phyloP scores from a whole-genome alignment of 129 eudicot species.

The Scalesia atractyloides region DNA sequence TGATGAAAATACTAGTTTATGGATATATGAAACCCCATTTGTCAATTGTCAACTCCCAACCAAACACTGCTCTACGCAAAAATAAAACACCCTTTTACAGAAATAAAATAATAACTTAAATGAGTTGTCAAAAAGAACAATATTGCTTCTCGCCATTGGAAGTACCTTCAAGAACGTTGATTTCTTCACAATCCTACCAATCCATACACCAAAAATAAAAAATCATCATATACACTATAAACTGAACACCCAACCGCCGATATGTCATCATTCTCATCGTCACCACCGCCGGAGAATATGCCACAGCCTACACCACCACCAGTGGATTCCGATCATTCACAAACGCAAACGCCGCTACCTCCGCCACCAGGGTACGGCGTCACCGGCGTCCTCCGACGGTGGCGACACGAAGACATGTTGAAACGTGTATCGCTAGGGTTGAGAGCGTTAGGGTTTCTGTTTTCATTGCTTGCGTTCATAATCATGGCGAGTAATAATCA shows the following conservation, averaged over 20 bases:
- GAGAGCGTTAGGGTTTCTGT: conserved; percentile 46
- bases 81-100: neutral
- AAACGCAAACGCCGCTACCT: conserved; percentile 32
- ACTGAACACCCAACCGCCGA: neutral
- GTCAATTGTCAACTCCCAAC: too few relatives aligned
- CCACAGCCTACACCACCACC: conserved; percentile 40
- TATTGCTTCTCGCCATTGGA: conserved; percentile 7
- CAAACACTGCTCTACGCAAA: neutral
- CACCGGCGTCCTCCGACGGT: conserved; percentile 44
- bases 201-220: neutral
- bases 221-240: neutral
- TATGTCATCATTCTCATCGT: conserved; percentile 35
- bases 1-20: too few relatives aligned
- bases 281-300: conserved; percentile 29
- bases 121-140: conserved; percentile 37
- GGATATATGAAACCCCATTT: too few relatives aligned
- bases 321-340: neutral
- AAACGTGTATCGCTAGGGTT: conserved; percentile 51
- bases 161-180: conserved; percentile 17
- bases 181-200: conserved; percentile 5
- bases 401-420: conserved; percentile 68
- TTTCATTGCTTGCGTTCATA: conserved; percentile 69
- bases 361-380: conserved; percentile 51
- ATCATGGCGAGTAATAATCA: conserved; percentile 77
- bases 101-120: conserved; percentile 10